Evolutionary conservation across 208 protist species (phyloP).

Genomic region (Naegleria lovaniensis): DNA sequence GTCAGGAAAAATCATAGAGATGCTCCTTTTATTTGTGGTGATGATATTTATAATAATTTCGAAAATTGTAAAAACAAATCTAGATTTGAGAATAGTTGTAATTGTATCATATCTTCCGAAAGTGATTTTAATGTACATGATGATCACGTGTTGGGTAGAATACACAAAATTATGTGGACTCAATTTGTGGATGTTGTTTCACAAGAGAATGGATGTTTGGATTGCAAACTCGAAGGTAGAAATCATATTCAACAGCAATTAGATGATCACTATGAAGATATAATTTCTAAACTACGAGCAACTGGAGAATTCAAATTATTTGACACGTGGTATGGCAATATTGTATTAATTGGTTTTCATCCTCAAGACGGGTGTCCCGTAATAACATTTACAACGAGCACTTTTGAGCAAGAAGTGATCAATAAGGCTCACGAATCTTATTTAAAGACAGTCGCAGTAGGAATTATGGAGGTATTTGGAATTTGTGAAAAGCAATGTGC

Average conservation of each 20-base stretch:
- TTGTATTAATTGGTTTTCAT: neutral
- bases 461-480: neutral
- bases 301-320: neutral
- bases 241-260: neutral
- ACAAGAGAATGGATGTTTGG: neutral
- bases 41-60: too few species aligned
- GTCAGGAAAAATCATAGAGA: neutral
- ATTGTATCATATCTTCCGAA: neutral
- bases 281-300: neutral
- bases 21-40: neutral
- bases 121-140: neutral
- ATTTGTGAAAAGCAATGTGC: neutral
- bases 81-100: neutral
- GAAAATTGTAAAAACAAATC: neutral
- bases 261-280: neutral
- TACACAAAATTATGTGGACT: neutral
- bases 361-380: neutral
- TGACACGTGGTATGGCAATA: neutral
- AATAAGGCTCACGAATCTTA: neutral
- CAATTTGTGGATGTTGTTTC: slow-evolving; percentile 2
- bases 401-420: neutral
- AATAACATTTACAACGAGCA: neutral
- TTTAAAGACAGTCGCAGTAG: neutral
- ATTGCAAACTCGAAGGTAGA: neutral
- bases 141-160: neutral